Conservation (phyloP, 2,329 filamentous ascomycete species). For the Tolypocladium inflatum region DNA sequence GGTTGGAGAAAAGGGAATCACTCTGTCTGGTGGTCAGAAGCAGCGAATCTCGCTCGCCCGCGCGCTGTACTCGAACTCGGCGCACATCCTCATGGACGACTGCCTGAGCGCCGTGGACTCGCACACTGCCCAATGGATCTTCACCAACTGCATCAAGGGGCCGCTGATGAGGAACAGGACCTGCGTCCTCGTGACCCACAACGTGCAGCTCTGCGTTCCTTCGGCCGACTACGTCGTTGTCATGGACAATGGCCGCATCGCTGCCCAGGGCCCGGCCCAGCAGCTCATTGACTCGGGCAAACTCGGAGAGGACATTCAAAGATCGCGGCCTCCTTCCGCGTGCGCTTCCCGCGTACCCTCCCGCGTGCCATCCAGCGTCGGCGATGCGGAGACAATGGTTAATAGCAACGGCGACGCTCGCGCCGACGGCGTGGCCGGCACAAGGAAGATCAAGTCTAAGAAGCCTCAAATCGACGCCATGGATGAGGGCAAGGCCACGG, state of each 20-base stretch:
- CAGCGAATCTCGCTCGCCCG: slow-evolving; percentile 95
- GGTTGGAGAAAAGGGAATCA: slow-evolving; percentile 95
- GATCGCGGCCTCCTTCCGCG: slow-evolving; percentile 59
- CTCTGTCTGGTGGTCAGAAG: slow-evolving; percentile 92
- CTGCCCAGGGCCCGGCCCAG: slow-evolving; percentile 64
- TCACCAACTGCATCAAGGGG: slow-evolving; percentile 83
- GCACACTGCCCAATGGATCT: slow-evolving; percentile 97
- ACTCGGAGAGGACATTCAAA: slow-evolving; percentile 76
- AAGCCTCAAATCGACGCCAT: slow-evolving; percentile 42
- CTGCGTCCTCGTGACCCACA: slow-evolving; percentile 93
- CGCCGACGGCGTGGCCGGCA: slow-evolving; percentile 21
- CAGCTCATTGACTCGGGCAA: slow-evolving; percentile 81
- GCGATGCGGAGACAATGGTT: slow-evolving; percentile 51
- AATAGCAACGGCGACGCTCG: slow-evolving; percentile 37
- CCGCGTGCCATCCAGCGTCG: slow-evolving; percentile 65
- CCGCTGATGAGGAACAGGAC: slow-evolving; percentile 82
- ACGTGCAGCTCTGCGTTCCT: slow-evolving; percentile 78
- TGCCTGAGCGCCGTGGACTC: slow-evolving; percentile 95
- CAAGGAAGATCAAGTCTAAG: slow-evolving; percentile 38
- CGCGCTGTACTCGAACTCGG: slow-evolving; percentile 91
- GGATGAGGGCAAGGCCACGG: slow-evolving; percentile 72
- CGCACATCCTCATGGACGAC: slow-evolving; percentile 85
- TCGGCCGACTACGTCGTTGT: slow-evolving; percentile 72
- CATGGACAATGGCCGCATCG: slow-evolving; percentile 77
- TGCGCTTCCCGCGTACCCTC: slow-evolving; percentile 67